Evolutionary conservation across 169 alveolate species (phyloP).

Genomic region (Plasmodium malariae): DNA sequence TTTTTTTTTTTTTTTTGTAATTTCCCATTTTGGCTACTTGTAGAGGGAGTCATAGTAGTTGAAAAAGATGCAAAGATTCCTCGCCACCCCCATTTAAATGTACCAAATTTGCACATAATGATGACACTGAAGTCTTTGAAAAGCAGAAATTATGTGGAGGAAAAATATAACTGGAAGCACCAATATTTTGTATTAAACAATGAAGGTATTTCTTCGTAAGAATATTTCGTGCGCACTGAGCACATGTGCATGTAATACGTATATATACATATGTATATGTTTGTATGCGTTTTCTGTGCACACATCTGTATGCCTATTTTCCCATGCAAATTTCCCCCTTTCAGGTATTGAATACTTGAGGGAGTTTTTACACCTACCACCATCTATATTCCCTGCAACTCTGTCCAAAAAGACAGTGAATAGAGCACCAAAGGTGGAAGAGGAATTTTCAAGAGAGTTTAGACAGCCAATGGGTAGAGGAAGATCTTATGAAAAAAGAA

Average conservation of each 20-base stretch:
- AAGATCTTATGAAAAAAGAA: constrained; percentile 44
- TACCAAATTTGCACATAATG: constrained; percentile 93
- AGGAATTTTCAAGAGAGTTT: constrained; percentile 62
- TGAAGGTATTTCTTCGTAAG: constrained; percentile 79
- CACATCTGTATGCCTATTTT: not conserved
- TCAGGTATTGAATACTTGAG: constrained; percentile 89
- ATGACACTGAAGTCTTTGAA: constrained; percentile 91
- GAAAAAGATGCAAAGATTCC: constrained; percentile 90
- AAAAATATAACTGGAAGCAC: constrained; percentile 94
- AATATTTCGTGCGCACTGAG: not conserved
- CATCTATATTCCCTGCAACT: constrained; percentile 95
- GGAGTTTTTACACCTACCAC: constrained; percentile 92
- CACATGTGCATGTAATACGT: not conserved
- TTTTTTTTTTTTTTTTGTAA: not conserved
- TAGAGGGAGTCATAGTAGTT: constrained; percentile 92
- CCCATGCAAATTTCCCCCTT: not conserved
- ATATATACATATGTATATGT: not conserved
- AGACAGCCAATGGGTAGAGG: constrained; percentile 77
- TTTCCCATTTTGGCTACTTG: constrained; percentile 15
- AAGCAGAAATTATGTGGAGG: constrained; percentile 91
- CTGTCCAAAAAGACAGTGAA: constrained; percentile 90
- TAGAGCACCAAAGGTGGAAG: constrained; percentile 77
- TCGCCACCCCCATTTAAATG: constrained; percentile 88
- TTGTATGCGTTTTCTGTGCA: not conserved
- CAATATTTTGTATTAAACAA: constrained; percentile 91